Evolutionary conservation across 2,329 filamentous ascomycete species (phyloP), one percentile per base, ranked within the genome.

Genomic region (Cladosporium colombiae): DNA sequence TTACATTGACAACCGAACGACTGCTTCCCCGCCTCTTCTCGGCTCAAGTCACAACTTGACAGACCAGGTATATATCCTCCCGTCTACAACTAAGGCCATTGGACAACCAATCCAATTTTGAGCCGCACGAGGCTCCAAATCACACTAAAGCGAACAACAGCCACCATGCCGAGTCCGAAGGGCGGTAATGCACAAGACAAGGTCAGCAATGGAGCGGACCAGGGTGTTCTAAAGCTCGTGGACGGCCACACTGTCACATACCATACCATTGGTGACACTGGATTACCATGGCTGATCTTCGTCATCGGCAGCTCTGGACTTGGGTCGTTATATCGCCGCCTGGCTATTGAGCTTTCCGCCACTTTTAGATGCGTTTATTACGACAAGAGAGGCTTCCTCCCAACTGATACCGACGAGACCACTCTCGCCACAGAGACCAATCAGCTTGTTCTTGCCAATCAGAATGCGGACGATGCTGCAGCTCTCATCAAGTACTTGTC

Each of bases 381-480:
- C 25, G 33, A 46, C 56, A 59, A 59, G n/a, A 27, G 56, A 44
- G 56, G 56, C 37, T 59, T 59, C 11, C 25, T 59, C 37, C 56
- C 56, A 44, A 14, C 21, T 7, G 23, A 46, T 10, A 31, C 37
- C 25, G 13, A 16, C 6, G 27, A 59, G 25, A 16, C 11, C 11
- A 27, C 27, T 29, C 31, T 59, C 21, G 37, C 56, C 35, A 59
- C 1, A 10, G 23, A 46, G 14, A 31, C 37, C 56, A 59, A 59
- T 8, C 35, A 25, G 14, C 37, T 59, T 16, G 37, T 59, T 23
- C 35, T 46, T 3, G 56, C 23, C 14, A 18, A 25, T 13, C 23
- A 44, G 16, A 46, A 78, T 59, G 76, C 72, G 40, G 71, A 77
- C 57, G 76, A 78, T 64, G 71, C 75, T 14, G 65, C 69, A 4